Percentiles rank a stretch among this genome's conserved stretches.
phyloP scores from a whole-genome alignment of 1,284 basidiomycete genomes.

The Entoloma clypeatum region DNA sequence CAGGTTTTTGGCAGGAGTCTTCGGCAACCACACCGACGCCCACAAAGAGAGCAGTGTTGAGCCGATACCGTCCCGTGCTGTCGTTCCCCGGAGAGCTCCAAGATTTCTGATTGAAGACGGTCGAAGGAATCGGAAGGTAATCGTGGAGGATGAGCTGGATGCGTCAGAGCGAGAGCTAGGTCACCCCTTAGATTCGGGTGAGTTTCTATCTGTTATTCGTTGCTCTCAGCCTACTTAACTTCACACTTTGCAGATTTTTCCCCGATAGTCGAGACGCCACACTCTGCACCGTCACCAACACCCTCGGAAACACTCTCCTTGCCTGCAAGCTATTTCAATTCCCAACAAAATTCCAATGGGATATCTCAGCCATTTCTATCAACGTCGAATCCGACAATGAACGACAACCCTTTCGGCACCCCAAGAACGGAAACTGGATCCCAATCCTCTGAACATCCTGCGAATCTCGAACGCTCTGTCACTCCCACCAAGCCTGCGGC shows the following conservation, averaged over 20 bases:
- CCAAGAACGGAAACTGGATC: neutral
- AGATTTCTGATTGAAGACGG: slow-evolving; percentile 69
- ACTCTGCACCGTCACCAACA: slow-evolving; percentile 28
- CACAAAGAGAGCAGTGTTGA: slow-evolving; percentile 42
- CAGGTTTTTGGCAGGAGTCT: slow-evolving; percentile 91
- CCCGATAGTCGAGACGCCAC: slow-evolving; percentile 36
- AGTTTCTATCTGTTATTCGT: slow-evolving; percentile 9
- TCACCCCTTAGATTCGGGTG: slow-evolving; percentile 18
- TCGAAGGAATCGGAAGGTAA: slow-evolving; percentile 32
- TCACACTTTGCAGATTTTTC: slow-evolving; percentile 19
- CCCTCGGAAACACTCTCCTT: slow-evolving; percentile 13
- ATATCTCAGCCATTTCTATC: slow-evolving; percentile 12
- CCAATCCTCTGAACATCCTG: slow-evolving; percentile 15
- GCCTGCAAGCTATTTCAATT: slow-evolving; percentile 15
- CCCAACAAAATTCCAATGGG: slow-evolving; percentile 1
- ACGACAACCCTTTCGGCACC: slow-evolving; percentile 7
- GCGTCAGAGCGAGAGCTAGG: slow-evolving; percentile 20
- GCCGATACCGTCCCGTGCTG: slow-evolving; percentile 35
- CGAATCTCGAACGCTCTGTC: slow-evolving; percentile 25
- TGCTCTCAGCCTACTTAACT: slow-evolving; percentile 9
- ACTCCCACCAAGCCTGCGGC: slow-evolving; percentile 28
- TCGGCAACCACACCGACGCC: slow-evolving; percentile 52
- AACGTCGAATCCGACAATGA: slow-evolving; percentile 7
- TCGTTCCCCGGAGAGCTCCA: slow-evolving; percentile 49
- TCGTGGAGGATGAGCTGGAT: slow-evolving; percentile 30